A percentile compares a stretch with the other conserved stretches of the same genome.
Conservation (phyloP, 106 monocot genomes). For the Dendrobium nobile region DNA sequence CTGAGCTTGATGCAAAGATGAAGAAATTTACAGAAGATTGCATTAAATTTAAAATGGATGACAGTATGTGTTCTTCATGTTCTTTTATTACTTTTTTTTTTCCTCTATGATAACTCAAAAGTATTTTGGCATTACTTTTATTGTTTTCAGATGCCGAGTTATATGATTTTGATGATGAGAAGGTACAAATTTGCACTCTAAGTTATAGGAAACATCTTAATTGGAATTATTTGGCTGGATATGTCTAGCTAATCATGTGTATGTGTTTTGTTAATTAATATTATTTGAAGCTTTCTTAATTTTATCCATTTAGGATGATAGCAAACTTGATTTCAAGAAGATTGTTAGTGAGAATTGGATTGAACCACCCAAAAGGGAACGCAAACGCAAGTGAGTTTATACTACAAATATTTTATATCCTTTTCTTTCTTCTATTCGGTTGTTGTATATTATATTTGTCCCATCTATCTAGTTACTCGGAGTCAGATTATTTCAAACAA, state of each 20-base stretch:
- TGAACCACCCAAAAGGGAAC: conserved; percentile 47
- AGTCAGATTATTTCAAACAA: conserved; percentile 71
- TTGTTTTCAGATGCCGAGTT: conserved; percentile 44
- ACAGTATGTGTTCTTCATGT: conserved; percentile 35
- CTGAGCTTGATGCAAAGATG: conserved; percentile 75
- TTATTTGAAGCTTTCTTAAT: background rate
- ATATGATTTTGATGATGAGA: conserved; percentile 55
- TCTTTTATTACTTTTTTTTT: background rate
- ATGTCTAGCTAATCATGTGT: background rate
- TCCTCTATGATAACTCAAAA: background rate
- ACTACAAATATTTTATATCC: background rate
- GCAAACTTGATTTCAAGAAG: conserved; percentile 44
- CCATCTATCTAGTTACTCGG: conserved; percentile 41
- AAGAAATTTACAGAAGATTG: conserved; percentile 77
- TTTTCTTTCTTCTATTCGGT: background rate
- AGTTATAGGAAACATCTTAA: background rate
- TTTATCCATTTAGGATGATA: conserved; percentile 26
- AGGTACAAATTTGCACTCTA: conserved; percentile 21
- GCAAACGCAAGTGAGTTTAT: conserved; percentile 44
- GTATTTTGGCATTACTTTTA: conserved; percentile 2
- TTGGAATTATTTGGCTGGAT: background rate
- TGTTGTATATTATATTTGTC: background rate
- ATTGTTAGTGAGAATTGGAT: conserved; percentile 56
- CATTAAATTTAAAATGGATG: conserved; percentile 80
- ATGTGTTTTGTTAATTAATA: background rate